Evolutionary conservation across 495 filamentous ascomycete species (phyloP).

Genomic region (Staphylotrichum tortipilum): DNA sequence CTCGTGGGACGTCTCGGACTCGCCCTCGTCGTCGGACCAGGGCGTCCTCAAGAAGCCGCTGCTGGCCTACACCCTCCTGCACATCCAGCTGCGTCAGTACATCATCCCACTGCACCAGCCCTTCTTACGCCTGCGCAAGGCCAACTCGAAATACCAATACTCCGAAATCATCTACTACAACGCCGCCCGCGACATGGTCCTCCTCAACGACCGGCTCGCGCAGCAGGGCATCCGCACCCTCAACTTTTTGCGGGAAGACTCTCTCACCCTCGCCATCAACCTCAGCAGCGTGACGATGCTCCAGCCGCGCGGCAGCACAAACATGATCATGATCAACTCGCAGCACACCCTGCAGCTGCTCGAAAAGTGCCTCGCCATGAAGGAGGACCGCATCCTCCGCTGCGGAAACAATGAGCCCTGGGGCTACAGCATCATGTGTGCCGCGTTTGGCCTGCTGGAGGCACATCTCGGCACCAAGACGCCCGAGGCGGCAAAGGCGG

Average conservation of each 20-base stretch:
- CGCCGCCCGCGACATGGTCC: conserved; percentile 37
- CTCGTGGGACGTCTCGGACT: conserved; percentile 30
- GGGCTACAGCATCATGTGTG: conserved; percentile 39
- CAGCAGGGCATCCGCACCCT: conserved; percentile 34
- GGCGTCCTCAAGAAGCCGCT: conserved; percentile 24
- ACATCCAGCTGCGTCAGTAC: conserved; percentile 36
- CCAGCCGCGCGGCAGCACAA: conserved; percentile 37
- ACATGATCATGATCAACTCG: conserved; percentile 38
- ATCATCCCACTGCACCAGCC: conserved; percentile 39
- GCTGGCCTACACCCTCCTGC: conserved; percentile 33
- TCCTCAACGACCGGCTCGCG: conserved; percentile 33
- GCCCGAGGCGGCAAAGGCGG: conserved; percentile 30
- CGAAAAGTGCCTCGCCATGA: conserved; percentile 35
- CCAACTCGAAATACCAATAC: conserved; percentile 36
- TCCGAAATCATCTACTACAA: conserved; percentile 42
- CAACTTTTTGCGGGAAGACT: conserved; percentile 34
- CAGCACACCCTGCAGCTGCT: conserved; percentile 36
- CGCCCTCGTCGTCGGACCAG: not conserved
- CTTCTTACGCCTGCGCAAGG: conserved; percentile 33
- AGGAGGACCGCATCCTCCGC: conserved; percentile 37
- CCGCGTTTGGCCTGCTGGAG: conserved; percentile 34
- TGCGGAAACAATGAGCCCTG: conserved; percentile 41
- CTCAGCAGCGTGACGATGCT: conserved; percentile 41
- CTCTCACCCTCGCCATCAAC: conserved; percentile 34
- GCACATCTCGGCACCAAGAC: conserved; percentile 33